Base-by-base conservation (phyloP, 2,329 filamentous ascomycete genomes). In the Aspergillus pseudoglaucus region DNA sequence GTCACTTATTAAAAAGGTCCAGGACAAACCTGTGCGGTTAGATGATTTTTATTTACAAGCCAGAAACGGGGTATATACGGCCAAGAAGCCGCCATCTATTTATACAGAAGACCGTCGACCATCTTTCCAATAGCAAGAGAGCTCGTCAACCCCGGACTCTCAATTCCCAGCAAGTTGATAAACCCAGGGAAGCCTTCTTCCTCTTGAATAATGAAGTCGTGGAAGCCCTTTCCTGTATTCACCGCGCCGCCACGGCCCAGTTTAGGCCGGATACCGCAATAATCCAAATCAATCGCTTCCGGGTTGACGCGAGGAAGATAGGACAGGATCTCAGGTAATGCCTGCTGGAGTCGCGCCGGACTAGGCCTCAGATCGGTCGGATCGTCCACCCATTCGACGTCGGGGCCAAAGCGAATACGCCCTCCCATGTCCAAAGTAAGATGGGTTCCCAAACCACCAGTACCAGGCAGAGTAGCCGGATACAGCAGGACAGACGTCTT, bases 241-340 rank as follows among this genome's bases (percentile, higher is more conserved):
- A 68, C 69, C 12, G 85, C 83, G 0, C 82, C 82, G 8, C 80
- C 74, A 32, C 73, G 75, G 1, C 74, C 80, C 53, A 97, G 66
- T 74, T 98, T 98, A 1, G 93, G 91, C 54, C 93, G 74, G 27
- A 98, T 91, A 0, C 93, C 93, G 14, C 88, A 88, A 63, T 97
- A 98, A 68, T 96, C 91, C 2, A 91, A 78, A 35, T 74, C 73
- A 22, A 98, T 77, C 0, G 81, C 81, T 0, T 71, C 70, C 14
- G 73, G 73, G 50, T 93, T 81, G 2, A 98, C 73, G 1, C 72
- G 76, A 0, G 93, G 93, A 3, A 98, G 73, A 63, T 95, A 98
- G 6, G 77, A 76, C 56, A 78, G 74, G 49, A 98, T 96, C 60
- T 88, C 88, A 9, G 73, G 73, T 0, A 95, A 67, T 0, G 90